Conservation (phyloP, 176 grass and related monocot species). For the Metroxylon sagu region DNA sequence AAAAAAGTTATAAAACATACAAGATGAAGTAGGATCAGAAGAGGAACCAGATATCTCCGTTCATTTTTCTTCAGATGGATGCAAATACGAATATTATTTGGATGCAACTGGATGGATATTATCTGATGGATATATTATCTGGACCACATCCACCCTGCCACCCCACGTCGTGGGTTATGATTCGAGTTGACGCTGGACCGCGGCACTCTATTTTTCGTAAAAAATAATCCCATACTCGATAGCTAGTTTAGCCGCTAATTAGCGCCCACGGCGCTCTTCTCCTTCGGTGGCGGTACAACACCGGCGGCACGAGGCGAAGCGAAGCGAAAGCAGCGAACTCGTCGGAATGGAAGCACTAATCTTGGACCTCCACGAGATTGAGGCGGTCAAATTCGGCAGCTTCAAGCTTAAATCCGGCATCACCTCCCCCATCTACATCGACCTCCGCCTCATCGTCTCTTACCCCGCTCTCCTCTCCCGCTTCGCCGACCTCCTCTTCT, state of each 20-base stretch:
- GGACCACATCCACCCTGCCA: no score
- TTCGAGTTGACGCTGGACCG: no score
- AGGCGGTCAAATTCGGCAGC: slow-evolving; percentile 69
- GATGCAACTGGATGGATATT: no score
- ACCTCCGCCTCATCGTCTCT: slow-evolving; percentile 85
- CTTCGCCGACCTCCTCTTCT: slow-evolving; percentile 51
- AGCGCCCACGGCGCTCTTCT: not conserved
- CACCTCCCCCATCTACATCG: slow-evolving; percentile 93
- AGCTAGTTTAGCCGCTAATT: no score
- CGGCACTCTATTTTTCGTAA: not conserved
- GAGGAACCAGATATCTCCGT: no score
- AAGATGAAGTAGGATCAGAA: no score
- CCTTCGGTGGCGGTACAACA: not conserved
- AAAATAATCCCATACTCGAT: not conserved
- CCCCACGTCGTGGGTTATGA: no score
- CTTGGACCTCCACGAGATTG: slow-evolving; percentile 78
- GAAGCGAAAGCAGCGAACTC: slow-evolving; percentile 50
- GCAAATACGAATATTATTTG: no score
- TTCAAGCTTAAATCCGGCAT: slow-evolving; percentile 97
- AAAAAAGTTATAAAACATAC: no score
- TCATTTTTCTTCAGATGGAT: no score
- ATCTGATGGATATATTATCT: no score
- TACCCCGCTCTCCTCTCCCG: slow-evolving; percentile 63
- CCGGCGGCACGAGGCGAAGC: slow-evolving; percentile 20
- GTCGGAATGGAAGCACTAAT: slow-evolving; percentile 48